Conservation (phyloP, 148 eudicot genomes). For the Vaccinium myrtillus region DNA sequence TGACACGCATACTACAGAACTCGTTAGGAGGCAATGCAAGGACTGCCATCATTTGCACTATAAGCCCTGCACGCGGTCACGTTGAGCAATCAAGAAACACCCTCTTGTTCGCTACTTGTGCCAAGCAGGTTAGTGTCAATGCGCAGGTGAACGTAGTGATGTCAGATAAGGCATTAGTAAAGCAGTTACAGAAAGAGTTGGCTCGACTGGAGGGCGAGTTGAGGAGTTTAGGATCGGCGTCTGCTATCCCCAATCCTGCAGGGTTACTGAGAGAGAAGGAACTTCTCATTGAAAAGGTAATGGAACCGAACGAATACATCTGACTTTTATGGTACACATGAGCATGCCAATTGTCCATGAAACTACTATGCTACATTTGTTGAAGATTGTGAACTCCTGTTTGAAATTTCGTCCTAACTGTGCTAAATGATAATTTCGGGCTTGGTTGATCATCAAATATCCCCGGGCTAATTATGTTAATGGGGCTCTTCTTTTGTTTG, state of each 20-base stretch:
- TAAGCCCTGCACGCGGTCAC: constrained; percentile 89
- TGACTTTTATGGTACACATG: neutral
- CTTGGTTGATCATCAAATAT: neutral
- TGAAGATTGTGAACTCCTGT: too few relatives aligned
- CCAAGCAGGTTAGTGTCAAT: constrained; percentile 76
- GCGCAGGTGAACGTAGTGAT: constrained; percentile 87
- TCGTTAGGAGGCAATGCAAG: constrained; percentile 96
- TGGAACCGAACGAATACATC: neutral
- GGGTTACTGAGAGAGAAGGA: constrained; percentile 66
- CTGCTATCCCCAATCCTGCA: constrained; percentile 39
- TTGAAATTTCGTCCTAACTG: neutral
- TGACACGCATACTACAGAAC: constrained; percentile 95
- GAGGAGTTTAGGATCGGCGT: constrained; percentile 34
- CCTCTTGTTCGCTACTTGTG: constrained; percentile 85
- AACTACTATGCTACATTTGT: neutral
- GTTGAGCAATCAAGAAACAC: constrained; percentile 94
- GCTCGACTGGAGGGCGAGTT: constrained; percentile 69
- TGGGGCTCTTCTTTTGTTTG: neutral
- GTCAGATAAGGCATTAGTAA: constrained; percentile 94
- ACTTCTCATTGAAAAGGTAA: constrained; percentile 81
- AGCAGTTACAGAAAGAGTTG: constrained; percentile 75
- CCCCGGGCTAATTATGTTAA: neutral
- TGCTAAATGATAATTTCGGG: neutral
- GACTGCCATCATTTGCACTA: constrained; percentile 94
- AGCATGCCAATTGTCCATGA: neutral